Base-by-base conservation (phyloP, 495 filamentous ascomycete genomes). In the Penicillium nucicola region DNA sequence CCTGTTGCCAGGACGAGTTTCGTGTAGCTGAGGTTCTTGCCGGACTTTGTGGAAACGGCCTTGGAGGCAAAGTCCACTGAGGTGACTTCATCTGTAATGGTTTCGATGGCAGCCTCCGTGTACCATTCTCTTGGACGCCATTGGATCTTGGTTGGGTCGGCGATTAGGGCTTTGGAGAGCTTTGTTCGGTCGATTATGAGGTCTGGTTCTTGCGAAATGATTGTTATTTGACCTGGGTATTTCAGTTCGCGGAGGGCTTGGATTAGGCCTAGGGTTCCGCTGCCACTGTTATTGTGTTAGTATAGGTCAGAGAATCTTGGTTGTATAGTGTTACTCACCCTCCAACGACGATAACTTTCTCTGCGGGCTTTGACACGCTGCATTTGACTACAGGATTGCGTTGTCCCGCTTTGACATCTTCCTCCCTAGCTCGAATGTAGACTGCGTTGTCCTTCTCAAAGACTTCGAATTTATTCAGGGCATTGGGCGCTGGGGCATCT, bases 1-100 rank as follows among this genome's bases (percentile, higher is more conserved):
- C 93, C 93, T 1, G 90, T 92, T 9, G 92, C 86, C 12, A 98
- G 81, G 38, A 98, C 80, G 23, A 97, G 82, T 67, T 96, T 97
- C 11, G 85, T 86, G 68, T 97, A 98, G 3, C 77, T 66, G 57
- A 83, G 78, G 33, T 79, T 81, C 42, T 83, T 82, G 22, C 89
- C 90, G 2, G 77, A 81, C 56, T 83, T 79, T 6, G 90, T 95
- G 10, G 78, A 70, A 14, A 96, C 84, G 10, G 80, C 80, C 67
- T 89, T 93, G 45, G 48, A 65, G 5, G 65, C 57, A 58, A 98
- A 93, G 65, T 97, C 86, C 33, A 98, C 81, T 17, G 68, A 76
- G 2, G 78, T 84, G 2, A 93, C 85, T 53, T 91, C 86, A 48
- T 91, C 92, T 23, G 82, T 66, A 31, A 95, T 69, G 4, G 85